phyloP scores from a whole-genome alignment of 1,139 yeast species.

The Pichia kudriavzevii region DNA sequence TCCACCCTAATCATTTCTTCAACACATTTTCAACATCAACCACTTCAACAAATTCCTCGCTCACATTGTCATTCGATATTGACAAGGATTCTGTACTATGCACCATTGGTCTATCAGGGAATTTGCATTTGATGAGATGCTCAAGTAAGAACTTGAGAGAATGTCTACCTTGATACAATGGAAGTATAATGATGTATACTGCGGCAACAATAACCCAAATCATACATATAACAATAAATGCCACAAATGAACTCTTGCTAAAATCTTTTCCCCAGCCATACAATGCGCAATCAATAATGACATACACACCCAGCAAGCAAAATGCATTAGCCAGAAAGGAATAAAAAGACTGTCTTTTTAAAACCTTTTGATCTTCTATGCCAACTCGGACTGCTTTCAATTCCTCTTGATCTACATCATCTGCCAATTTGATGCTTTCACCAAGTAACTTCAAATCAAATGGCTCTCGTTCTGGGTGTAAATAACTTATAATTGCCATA shows the following conservation, averaged over 20 bases:
- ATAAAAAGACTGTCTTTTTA: constrained; percentile 20
- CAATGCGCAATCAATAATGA: constrained; percentile 61
- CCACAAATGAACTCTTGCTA: constrained; percentile 65
- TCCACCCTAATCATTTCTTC: no score
- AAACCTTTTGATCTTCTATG: constrained; percentile 17
- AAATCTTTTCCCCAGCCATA: constrained; percentile 69
- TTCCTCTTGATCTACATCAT: constrained; percentile 54
- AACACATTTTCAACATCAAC: background rate
- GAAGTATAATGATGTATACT: constrained; percentile 31
- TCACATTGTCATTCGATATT: no score
- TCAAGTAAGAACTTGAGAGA: constrained; percentile 14
- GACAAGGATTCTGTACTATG: constrained; percentile 1
- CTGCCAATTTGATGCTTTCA: constrained; percentile 49
- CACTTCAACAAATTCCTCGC: background rate
- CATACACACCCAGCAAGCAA: constrained; percentile 28
- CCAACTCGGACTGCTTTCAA: constrained; percentile 31
- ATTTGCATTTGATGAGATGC: constrained; percentile 4
- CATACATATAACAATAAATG: constrained; percentile 71
- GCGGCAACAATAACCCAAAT: constrained; percentile 50
- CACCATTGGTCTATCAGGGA: constrained; percentile 11
- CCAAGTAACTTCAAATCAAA: constrained; percentile 59
- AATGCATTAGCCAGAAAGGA: constrained; percentile 21
- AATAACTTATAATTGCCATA: constrained; percentile 46
- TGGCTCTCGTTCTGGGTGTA: constrained; percentile 52
- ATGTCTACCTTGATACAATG: constrained; percentile 34